phyloP scores from a whole-genome alignment of 2,329 filamentous ascomycete genomes.

The Fusarium sp. region DNA sequence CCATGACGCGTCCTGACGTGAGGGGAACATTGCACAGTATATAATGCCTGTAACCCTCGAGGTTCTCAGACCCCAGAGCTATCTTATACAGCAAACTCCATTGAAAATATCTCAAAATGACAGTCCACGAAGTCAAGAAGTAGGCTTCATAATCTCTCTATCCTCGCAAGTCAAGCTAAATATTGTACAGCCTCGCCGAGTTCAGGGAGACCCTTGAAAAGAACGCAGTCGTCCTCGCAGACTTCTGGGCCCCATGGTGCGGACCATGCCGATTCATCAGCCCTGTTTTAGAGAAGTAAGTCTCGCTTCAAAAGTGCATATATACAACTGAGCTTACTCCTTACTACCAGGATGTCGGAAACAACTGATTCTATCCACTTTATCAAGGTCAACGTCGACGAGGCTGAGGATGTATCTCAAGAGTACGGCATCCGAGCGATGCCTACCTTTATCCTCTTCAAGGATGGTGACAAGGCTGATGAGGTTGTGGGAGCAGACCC shows the following conservation, averaged over 20 bases:
- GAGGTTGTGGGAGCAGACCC: not conserved
- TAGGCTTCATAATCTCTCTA: accelerated
- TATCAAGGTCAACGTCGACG: not conserved
- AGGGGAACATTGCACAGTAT: not conserved
- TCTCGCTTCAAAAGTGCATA: not conserved
- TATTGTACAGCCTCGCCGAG: not conserved
- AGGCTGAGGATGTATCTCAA: not conserved
- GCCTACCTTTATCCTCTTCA: conserved; percentile 2
- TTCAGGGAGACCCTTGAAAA: not conserved
- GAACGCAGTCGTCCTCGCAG: not conserved
- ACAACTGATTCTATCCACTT: accelerated
- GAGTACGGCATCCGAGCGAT: not conserved
- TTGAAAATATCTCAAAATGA: not conserved
- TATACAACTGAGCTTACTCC: not conserved
- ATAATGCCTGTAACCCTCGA: not conserved
- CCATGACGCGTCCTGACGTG: not conserved
- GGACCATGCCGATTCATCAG: conserved; percentile 6
- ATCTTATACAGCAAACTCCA: not conserved
- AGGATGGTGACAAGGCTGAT: not conserved
- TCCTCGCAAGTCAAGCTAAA: accelerated
- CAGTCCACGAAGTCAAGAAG: not conserved
- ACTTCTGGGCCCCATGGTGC: conserved; percentile 18
- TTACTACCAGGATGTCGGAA: not conserved
- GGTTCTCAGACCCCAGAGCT: not conserved
- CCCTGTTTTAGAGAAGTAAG: not conserved